These are phyloP conservation scores for Nothopassalora personata DNA, from an alignment of 2,329 filamentous ascomycete genomes.

Conservation along the genomic window DNA sequence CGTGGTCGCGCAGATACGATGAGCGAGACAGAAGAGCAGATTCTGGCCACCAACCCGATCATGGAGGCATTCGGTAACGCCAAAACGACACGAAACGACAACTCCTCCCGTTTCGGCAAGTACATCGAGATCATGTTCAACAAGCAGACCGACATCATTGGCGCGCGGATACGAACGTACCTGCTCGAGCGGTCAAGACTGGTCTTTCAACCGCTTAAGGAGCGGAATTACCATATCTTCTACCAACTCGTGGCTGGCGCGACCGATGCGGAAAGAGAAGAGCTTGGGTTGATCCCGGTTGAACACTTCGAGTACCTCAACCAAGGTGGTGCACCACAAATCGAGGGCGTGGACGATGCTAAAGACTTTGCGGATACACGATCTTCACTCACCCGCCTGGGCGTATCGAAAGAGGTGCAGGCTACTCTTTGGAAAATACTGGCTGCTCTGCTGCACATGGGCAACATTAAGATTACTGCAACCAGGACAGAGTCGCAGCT, in stretches of 20 bases:
- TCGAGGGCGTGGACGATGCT: constrained; percentile 93
- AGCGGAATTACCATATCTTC: constrained; percentile 98
- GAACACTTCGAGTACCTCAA: constrained; percentile 96
- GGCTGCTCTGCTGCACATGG: constrained; percentile 85
- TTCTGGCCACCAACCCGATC: constrained; percentile 95
- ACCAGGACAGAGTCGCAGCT: constrained; percentile 84
- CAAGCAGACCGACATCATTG: constrained; percentile 89
- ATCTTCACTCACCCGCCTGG: constrained; percentile 80
- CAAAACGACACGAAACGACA: constrained; percentile 99
- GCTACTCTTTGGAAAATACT: constrained; percentile 82
- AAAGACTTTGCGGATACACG: constrained; percentile 87
- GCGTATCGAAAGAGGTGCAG: constrained; percentile 69
- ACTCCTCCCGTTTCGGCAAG: constrained; percentile 97
- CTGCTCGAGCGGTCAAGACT: constrained; percentile 89
- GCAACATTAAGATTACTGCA: constrained; percentile 92
- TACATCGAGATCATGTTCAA: constrained; percentile 99
- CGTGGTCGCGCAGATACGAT: constrained; percentile 74
- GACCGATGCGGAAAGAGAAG: constrained; percentile 74
- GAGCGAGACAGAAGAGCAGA: constrained; percentile 98
- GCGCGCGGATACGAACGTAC: constrained; percentile 94
- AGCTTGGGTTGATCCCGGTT: constrained; percentile 71
- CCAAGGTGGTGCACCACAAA: constrained; percentile 83
- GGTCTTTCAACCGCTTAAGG: constrained; percentile 94
- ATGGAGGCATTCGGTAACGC: constrained; percentile 99
- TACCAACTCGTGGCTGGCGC: constrained; percentile 94